phyloP scores from a whole-genome alignment of 768 basidiomycete genomes.

The Sporobolomyces phaffii region DNA sequence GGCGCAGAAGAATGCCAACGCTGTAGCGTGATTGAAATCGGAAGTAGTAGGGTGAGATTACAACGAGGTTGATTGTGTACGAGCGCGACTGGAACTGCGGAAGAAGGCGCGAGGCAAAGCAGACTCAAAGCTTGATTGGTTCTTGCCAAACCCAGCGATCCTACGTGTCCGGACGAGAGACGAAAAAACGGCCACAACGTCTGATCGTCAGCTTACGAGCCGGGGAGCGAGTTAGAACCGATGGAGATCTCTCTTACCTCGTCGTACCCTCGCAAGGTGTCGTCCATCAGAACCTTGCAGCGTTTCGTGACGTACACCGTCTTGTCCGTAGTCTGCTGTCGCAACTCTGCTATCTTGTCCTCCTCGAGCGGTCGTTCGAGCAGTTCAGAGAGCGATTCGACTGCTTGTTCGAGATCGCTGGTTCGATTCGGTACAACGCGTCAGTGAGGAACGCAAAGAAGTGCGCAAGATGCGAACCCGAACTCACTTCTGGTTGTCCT shows the following conservation, averaged over 20 bases:
- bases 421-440: no score
- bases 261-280: slow-evolving; percentile 55
- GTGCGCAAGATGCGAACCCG: not conserved
- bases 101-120: not conserved
- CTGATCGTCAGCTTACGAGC: no score
- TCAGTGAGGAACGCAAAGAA: no score
- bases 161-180: not conserved
- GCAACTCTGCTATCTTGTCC: slow-evolving; percentile 68
- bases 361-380: slow-evolving; percentile 86
- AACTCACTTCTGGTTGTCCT: slow-evolving; percentile 90
- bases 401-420: slow-evolving; percentile 87
- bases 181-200: no score
- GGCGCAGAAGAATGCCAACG: not conserved
- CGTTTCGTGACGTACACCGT: slow-evolving; percentile 94
- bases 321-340: slow-evolving; percentile 92
- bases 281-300: slow-evolving; percentile 88
- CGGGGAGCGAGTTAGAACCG: no score
- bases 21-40: not conserved
- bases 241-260: slow-evolving; percentile 7
- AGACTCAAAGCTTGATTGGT: slow-evolving; percentile 23
- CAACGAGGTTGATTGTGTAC: no score
- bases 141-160: slow-evolving; percentile 36
- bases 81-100: no score
- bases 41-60: not conserved
- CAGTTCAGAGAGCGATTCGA: slow-evolving; percentile 88